phyloP scores from a whole-genome alignment of 1,284 basidiomycete species.

The Mycena sp. region DNA sequence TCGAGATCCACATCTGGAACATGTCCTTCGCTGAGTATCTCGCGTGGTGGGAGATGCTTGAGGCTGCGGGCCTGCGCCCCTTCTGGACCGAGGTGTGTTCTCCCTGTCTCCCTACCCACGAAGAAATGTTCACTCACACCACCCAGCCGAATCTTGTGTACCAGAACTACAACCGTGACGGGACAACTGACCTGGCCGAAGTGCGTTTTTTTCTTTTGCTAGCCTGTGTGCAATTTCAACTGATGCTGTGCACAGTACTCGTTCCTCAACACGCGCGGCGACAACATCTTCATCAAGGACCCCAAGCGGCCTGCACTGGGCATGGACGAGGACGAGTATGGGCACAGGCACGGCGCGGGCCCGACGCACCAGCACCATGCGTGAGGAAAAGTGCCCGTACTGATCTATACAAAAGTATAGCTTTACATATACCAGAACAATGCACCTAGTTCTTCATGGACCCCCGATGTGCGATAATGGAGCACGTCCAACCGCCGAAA shows the following conservation, averaged over 20 bases:
- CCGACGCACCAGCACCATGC: too few species aligned
- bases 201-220: conserved; percentile 42
- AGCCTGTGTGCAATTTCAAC: neutral
- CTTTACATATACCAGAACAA: too few species aligned
- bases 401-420: too few species aligned
- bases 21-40: conserved; percentile 59
- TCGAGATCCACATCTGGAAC: conserved; percentile 67
- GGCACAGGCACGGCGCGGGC: too few species aligned
- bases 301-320: too few species aligned
- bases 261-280: conserved; percentile 67
- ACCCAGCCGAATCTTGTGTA: conserved; percentile 67
- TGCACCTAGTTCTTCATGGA: too few species aligned
- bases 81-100: conserved; percentile 63
- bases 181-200: conserved; percentile 65
- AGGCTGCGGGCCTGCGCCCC: too few species aligned
- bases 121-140: too few species aligned
- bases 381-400: too few species aligned
- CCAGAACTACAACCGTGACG: conserved; percentile 69
- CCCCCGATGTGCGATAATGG: too few species aligned
- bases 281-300: conserved; percentile 64
- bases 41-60: conserved; percentile 62
- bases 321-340: too few species aligned
- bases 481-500: too few species aligned
- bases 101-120: neutral
- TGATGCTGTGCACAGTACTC: conserved; percentile 49